These are phyloP conservation scores for Pseudocercospora cruenta DNA, from an alignment of 2,329 filamentous ascomycete genomes.

Conservation along the genomic window DNA sequence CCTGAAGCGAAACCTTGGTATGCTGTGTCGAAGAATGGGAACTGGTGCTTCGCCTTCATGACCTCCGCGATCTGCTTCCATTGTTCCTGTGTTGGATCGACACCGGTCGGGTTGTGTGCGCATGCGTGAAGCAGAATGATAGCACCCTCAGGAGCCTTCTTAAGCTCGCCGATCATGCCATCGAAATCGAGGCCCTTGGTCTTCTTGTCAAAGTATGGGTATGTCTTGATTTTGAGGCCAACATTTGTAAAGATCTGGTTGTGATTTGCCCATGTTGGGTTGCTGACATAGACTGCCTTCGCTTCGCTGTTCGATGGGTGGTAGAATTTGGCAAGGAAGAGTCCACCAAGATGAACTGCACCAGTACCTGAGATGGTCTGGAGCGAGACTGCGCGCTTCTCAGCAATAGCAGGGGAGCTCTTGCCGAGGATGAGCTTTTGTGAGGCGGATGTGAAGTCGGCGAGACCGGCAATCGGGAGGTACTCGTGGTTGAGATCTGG, in stretches of 20 bases:
- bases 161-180: slow-evolving; percentile 76
- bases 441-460: slow-evolving; percentile 83
- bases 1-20: slow-evolving; percentile 98
- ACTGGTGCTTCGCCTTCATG: slow-evolving; percentile 77
- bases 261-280: slow-evolving; percentile 98
- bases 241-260: slow-evolving; percentile 98
- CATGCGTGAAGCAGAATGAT: slow-evolving; percentile 93
- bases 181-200: slow-evolving; percentile 91
- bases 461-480: slow-evolving; percentile 88
- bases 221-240: slow-evolving; percentile 73
- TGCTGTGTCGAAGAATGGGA: slow-evolving; percentile 97
- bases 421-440: slow-evolving; percentile 85
- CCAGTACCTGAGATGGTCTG: slow-evolving; percentile 98
- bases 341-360: slow-evolving; percentile 87
- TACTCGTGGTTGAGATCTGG: slow-evolving; percentile 97
- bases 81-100: slow-evolving; percentile 90
- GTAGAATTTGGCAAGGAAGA: slow-evolving; percentile 95
- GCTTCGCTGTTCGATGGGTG: slow-evolving; percentile 62
- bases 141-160: slow-evolving; percentile 73
- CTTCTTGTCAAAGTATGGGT: slow-evolving; percentile 90
- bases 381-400: slow-evolving; percentile 79
- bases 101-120: slow-evolving; percentile 96
- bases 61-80: slow-evolving; percentile 87
- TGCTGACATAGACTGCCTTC: slow-evolving; percentile 80
- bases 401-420: slow-evolving; percentile 77